Percentiles rank a stretch among this genome's conserved stretches.
Evolutionary conservation across 805 yeast genomes (phyloP).

Genomic region (Spathaspora girioi): DNA sequence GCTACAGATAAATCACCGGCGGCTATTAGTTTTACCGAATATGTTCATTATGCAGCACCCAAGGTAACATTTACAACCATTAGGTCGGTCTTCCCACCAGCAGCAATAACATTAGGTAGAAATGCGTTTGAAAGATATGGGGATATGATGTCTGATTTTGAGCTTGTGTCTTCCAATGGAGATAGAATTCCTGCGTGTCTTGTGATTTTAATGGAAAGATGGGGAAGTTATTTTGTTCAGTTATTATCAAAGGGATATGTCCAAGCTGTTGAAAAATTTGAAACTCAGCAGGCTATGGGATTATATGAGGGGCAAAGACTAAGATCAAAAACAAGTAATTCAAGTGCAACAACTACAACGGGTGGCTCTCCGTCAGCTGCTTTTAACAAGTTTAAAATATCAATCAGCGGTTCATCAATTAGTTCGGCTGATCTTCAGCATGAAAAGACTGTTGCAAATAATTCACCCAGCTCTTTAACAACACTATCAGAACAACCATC

Average conservation of each 20-base stretch:
- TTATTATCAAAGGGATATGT: constrained; percentile 63
- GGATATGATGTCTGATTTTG: constrained; percentile 63
- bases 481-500: neutral
- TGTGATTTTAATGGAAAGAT: constrained; percentile 60
- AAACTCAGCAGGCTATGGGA: constrained; percentile 17
- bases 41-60: constrained; percentile 74
- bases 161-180: constrained; percentile 67
- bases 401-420: constrained; percentile 8
- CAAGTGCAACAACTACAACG: constrained; percentile 5
- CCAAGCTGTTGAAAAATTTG: constrained; percentile 46
- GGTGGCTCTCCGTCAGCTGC: neutral
- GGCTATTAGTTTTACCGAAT: constrained; percentile 55
- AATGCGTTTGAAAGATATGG: constrained; percentile 70
- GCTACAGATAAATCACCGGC: constrained; percentile 20
- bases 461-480: neutral
- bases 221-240: constrained; percentile 72
- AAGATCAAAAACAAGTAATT: constrained; percentile 9
- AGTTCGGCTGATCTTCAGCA: neutral
- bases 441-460: neutral
- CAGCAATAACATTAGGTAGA: constrained; percentile 74
- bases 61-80: constrained; percentile 62
- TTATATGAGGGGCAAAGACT: constrained; percentile 5
- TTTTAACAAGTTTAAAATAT: constrained; percentile 9
- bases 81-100: constrained; percentile 68
- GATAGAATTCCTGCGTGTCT: constrained; percentile 62